Conservation (phyloP, 2,329 filamentous ascomycete species). For the Trichoderma sp. region DNA sequence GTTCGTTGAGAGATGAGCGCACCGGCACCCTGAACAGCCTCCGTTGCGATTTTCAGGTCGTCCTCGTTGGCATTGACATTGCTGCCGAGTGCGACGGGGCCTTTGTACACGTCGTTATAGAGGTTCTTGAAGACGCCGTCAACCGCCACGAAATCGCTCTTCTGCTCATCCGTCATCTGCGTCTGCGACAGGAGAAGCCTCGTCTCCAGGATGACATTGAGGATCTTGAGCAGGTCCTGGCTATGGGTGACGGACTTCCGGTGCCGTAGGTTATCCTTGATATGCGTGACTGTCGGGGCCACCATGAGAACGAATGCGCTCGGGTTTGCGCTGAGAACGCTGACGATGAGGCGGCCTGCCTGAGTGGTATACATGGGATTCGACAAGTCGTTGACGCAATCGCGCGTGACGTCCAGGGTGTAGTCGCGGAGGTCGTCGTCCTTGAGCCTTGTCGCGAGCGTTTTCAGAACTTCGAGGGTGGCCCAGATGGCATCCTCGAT, state of each 20-base stretch:
- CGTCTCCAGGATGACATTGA: constrained; percentile 55
- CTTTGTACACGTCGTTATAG: constrained; percentile 49
- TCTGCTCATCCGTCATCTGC: constrained; percentile 42
- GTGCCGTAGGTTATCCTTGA: constrained; percentile 55
- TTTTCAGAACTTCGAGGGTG: constrained; percentile 57
- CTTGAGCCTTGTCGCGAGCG: constrained; percentile 51
- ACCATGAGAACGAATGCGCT: constrained; percentile 53
- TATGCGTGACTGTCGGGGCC: constrained; percentile 50
- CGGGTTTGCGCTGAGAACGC: constrained; percentile 52
- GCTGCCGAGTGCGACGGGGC: constrained; percentile 40
- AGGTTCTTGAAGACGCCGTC: constrained; percentile 46
- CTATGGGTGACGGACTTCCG: constrained; percentile 54
- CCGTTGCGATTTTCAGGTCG: constrained; percentile 46
- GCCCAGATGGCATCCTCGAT: constrained; percentile 59
- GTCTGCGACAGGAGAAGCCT: constrained; percentile 45
- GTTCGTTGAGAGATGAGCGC: constrained; percentile 48
- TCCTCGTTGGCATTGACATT: constrained; percentile 41
- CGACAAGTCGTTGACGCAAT: constrained; percentile 56
- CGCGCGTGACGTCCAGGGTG: constrained; percentile 52
- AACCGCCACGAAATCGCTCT: constrained; percentile 43
- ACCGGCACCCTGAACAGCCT: constrained; percentile 51
- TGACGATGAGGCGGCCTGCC: constrained; percentile 56
- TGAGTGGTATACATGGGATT: constrained; percentile 56
- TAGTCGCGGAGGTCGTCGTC: constrained; percentile 51
- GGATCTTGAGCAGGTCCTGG: constrained; percentile 54